Base-by-base conservation (phyloP, 2,329 filamentous ascomycete species). In the Zalaria obscura region DNA sequence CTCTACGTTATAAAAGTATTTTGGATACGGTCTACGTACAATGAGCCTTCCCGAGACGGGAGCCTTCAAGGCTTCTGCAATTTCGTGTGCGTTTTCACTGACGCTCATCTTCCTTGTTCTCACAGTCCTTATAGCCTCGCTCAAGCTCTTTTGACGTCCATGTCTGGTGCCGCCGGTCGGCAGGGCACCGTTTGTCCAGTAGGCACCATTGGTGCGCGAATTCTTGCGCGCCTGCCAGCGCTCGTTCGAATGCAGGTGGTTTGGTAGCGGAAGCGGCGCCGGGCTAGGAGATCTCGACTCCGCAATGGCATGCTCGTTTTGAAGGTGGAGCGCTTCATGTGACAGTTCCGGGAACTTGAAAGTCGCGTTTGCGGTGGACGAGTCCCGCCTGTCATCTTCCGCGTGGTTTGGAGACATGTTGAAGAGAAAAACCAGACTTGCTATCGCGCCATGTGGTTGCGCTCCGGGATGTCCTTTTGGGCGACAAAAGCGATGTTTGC, bases 81-180 rank as follows among this genome's bases (percentile, higher is more conserved):
- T 77, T 62, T 96, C 89, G 46, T 93, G 85, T 41, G 87, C 88
- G 64, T 93, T 94, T 58, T 89, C 84, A 65, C 80, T 88, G 53
- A 95, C 80, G 60, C 88, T 96, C 40, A 76, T 84, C 53, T 80
- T 84, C 53, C 87, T 74, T 32, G 75, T 79, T 49, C 86, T 73
- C 52, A 95, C 89, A 3, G 78, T 87, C 52, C 76, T 78, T 49
- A 95, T 75, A n/a, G 89, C 86, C 61, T 94, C 86, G 54, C 78
- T 79, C 51, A 95, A 74, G 62, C 87, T 94, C 70, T 89, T 93
- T 58, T 91, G 85, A 49, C 82, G 70, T 11, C 67, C 68, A 55
- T 88, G 83, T 50, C 76, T 66, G 35, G 52, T 47, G 50, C 56
- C 48, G 48, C 55, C 45, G 48, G 47, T 54, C 43, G 47, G 18